These are phyloP conservation scores for Conoideocrella luteorostrata DNA, from an alignment of 2,329 filamentous ascomycete species.

Conservation along the genomic window DNA sequence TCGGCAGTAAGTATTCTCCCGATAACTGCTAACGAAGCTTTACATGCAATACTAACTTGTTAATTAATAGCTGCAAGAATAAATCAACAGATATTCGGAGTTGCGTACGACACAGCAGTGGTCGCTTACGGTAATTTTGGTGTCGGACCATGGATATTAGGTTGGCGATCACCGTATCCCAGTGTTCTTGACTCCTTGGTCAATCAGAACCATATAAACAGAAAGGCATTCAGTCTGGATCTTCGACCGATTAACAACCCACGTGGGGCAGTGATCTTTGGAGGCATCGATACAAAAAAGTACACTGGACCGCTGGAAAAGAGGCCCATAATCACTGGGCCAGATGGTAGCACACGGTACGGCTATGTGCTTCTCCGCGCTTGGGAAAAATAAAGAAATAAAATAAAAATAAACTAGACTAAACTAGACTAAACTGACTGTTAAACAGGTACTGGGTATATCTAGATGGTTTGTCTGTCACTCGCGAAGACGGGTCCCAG, in stretches of 20 bases:
- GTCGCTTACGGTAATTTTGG: slow-evolving; percentile 20
- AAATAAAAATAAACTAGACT: too few relatives aligned
- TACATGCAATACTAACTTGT: not conserved
- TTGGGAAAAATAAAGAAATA: too few relatives aligned
- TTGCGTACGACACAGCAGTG: slow-evolving; percentile 10
- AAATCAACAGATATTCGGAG: slow-evolving; percentile 17
- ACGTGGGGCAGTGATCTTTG: slow-evolving; percentile 33
- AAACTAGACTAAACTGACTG: too few relatives aligned
- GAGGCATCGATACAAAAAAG: slow-evolving; percentile 46
- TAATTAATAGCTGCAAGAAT: slow-evolving; percentile 9
- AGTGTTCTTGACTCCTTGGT: slow-evolving; percentile 19
- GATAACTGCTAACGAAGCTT: not conserved
- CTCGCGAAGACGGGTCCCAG: slow-evolving; percentile 22
- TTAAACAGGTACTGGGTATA: slow-evolving; percentile 23
- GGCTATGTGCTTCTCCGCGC: too few relatives aligned
- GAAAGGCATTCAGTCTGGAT: slow-evolving; percentile 20
- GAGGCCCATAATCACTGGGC: slow-evolving; percentile 41
- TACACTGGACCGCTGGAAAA: slow-evolving; percentile 43
- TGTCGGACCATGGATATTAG: slow-evolving; percentile 14
- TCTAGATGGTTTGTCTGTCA: slow-evolving; percentile 24
- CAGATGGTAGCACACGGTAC: slow-evolving; percentile 18
- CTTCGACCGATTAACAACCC: slow-evolving; percentile 13
- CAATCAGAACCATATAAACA: slow-evolving; percentile 19
- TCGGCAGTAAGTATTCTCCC: slow-evolving; percentile 13
- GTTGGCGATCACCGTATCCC: slow-evolving; percentile 20